phyloP scores from a whole-genome alignment of 176 grass and related monocot genomes.

The Hordeum vulgare region DNA sequence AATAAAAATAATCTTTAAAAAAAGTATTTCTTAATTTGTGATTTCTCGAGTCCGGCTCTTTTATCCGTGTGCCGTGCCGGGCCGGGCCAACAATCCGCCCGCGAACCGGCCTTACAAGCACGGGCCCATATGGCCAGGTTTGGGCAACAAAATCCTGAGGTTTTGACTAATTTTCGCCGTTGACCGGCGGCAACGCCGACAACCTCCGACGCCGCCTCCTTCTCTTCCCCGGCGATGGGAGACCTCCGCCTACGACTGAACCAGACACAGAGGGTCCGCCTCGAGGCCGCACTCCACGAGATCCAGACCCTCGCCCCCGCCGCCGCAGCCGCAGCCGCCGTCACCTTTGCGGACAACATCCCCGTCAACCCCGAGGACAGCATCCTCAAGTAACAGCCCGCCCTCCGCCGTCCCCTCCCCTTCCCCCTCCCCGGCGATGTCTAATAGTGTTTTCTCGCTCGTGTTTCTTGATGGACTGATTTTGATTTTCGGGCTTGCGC shows the following conservation, averaged over 20 bases:
- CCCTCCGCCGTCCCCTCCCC: neutral
- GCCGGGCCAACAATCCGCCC: too few species aligned
- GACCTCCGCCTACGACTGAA: conserved; percentile 57
- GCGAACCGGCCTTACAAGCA: too few species aligned
- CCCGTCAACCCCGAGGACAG: conserved; percentile 75
- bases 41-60: too few species aligned
- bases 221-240: conserved; percentile 29
- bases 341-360: conserved; percentile 67
- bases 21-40: too few species aligned
- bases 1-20: too few species aligned
- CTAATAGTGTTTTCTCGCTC: neutral
- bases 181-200: neutral
- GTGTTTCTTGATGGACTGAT: neutral
- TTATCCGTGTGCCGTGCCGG: too few species aligned
- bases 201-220: neutral
- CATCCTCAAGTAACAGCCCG: conserved; percentile 61
- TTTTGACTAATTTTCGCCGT: neutral
- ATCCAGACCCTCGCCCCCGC: conserved; percentile 37
- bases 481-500: neutral
- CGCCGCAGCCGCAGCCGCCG: conserved; percentile 32
- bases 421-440: too few species aligned
- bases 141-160: neutral
- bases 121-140: too few species aligned
- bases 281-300: conserved; percentile 61
- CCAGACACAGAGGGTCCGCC: conserved; percentile 75